A percentile compares a stretch with the other conserved stretches of the same genome.
Evolutionary conservation across 1,284 basidiomycete genomes (phyloP).

Genomic region (Tylopilus orsonianus): DNA sequence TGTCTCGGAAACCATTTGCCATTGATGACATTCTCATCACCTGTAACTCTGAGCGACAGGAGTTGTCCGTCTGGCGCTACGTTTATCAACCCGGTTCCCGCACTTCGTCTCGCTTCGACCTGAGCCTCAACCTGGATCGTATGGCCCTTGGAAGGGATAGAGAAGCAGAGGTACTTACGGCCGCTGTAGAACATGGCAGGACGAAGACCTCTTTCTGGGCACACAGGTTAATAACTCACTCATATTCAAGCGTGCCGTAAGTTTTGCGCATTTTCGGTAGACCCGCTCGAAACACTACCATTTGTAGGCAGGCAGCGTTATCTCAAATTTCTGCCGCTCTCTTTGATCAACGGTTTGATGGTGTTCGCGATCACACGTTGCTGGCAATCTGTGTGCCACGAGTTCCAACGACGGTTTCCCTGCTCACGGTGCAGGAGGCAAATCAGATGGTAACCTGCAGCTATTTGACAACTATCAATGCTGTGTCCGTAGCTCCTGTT

Average conservation of each 20-base stretch:
- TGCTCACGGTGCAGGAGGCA: slow-evolving; percentile 40
- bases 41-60: slow-evolving; percentile 48
- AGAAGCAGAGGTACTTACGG: slow-evolving; percentile 40
- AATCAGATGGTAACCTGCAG: slow-evolving; percentile 41
- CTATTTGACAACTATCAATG: slow-evolving; percentile 42
- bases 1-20: slow-evolving; percentile 47
- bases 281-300: slow-evolving; percentile 3
- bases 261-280: slow-evolving; percentile 28
- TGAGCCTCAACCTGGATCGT: slow-evolving; percentile 61
- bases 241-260: slow-evolving; percentile 53
- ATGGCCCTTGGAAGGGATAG: slow-evolving; percentile 53
- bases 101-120: slow-evolving; percentile 55
- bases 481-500: slow-evolving; percentile 56
- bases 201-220: slow-evolving; percentile 73
- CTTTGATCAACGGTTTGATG: slow-evolving; percentile 69
- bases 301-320: slow-evolving; percentile 17
- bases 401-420: slow-evolving; percentile 50
- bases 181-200: slow-evolving; percentile 53
- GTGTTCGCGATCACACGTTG: slow-evolving; percentile 48
- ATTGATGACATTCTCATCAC: slow-evolving; percentile 57
- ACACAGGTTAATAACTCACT: slow-evolving; percentile 53
- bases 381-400: slow-evolving; percentile 58
- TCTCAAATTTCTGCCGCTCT: slow-evolving; percentile 50
- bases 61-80: slow-evolving; percentile 71
- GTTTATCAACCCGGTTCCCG: slow-evolving; percentile 47